Evolutionary conservation across 2,329 filamentous ascomycete genomes (phyloP).

Genomic region (Nothomitra cinnamomea): DNA sequence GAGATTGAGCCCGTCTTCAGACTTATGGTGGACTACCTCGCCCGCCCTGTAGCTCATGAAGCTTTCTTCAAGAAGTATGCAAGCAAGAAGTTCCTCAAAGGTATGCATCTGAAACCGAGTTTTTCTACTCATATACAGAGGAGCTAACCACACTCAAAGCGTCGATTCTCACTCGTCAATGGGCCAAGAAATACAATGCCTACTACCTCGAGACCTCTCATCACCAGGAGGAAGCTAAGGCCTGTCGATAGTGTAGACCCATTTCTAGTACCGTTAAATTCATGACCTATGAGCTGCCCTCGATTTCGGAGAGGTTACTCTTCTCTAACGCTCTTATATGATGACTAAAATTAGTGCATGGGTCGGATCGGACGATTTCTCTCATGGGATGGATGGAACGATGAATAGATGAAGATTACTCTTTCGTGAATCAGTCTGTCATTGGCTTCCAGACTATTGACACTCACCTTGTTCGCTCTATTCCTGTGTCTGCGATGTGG

Average conservation of each 20-base stretch:
- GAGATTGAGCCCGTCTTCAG: conserved; percentile 85
- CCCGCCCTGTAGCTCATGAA: conserved; percentile 77
- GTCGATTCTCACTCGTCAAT: conserved; percentile 78
- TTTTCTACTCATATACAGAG: not conserved
- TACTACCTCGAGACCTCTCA: conserved; percentile 5
- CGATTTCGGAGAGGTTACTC: not conserved
- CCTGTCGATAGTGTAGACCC: not conserved
- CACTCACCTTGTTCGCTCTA: not conserved
- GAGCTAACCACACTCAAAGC: conserved; percentile 31
- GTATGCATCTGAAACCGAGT: conserved; percentile 34
- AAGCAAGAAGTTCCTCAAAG: conserved; percentile 98
- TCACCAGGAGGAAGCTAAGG: not conserved
- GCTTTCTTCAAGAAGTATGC: conserved; percentile 99
- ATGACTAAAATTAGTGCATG: conserved; percentile 3
- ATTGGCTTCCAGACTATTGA: conserved; percentile 1
- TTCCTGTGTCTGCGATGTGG: not conserved
- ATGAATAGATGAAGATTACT: conserved; percentile 1
- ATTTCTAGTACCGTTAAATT: not conserved
- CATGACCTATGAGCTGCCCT: not conserved
- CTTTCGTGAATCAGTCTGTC: not conserved
- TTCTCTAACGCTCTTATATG: conserved; percentile 1
- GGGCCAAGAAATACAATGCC: conserved; percentile 62
- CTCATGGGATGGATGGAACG: conserved; percentile 1
- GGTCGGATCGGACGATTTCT: conserved; percentile 3
- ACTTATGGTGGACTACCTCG: conserved; percentile 93